A percentile compares a stretch with the other conserved stretches of the same genome.
These are phyloP conservation scores for Cicer pinnatifidum DNA, from an alignment of 306 rosid species.

Conservation along the genomic window DNA sequence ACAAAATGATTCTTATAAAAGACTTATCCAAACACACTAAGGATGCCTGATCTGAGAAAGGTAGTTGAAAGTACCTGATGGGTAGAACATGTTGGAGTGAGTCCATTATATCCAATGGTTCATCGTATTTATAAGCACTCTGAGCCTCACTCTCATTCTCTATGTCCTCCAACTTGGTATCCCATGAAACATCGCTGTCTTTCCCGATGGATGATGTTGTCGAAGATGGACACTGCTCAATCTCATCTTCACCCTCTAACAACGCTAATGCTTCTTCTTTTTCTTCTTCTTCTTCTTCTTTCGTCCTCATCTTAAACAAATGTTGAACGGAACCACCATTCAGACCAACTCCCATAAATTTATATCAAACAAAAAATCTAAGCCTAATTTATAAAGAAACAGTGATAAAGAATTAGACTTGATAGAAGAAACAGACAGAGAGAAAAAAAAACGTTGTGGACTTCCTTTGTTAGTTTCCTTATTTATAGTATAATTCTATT, in stretches of 20 bases:
- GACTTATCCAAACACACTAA: not conserved
- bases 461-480: not conserved
- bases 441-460: conserved; percentile 1
- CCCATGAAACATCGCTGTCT: conserved; percentile 60
- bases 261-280: not conserved
- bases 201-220: conserved; percentile 70
- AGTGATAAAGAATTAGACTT: not conserved
- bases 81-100: conserved; percentile 75
- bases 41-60: not conserved
- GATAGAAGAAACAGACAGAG: not conserved
- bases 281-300: conserved; percentile 9
- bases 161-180: conserved; percentile 29
- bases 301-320: not conserved
- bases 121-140: conserved; percentile 67
- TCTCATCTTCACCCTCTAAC: conserved; percentile 27
- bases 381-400: not conserved
- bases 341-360: not conserved
- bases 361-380: not conserved
- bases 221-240: conserved; percentile 49
- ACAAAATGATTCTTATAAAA: not conserved
- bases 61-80: conserved; percentile 50
- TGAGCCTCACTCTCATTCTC: conserved; percentile 58
- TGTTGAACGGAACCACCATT: not conserved
- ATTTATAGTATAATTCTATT: conserved; percentile 31
- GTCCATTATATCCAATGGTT: conserved; percentile 68